These are phyloP conservation scores for Didymella glomerata DNA, from an alignment of 2,329 filamentous ascomycete species.

Conservation along the genomic window DNA sequence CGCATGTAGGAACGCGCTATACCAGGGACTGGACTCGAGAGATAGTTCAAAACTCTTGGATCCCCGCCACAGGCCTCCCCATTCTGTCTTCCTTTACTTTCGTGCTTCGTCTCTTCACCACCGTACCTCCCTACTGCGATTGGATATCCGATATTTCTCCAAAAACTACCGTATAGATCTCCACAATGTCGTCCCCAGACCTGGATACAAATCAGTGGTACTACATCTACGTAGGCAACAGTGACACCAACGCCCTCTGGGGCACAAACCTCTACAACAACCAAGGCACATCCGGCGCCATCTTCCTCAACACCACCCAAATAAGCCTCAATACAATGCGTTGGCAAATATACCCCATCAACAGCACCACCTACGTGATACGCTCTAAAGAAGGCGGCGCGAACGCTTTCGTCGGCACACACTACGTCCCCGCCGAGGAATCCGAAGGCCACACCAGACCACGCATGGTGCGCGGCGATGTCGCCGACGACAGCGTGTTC, in stretches of 20 bases:
- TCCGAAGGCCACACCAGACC: conserved; percentile 25
- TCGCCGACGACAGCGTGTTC: conserved; percentile 31
- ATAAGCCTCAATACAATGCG: background rate
- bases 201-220: conserved; percentile 36
- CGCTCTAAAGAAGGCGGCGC: conserved; percentile 26
- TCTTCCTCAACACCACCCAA: conserved; percentile 23
- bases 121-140: too few relatives aligned
- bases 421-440: conserved; percentile 8
- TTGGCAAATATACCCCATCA: conserved; percentile 35
- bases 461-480: conserved; percentile 28
- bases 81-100: background rate
- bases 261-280: conserved; percentile 5
- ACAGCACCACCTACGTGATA: conserved; percentile 29
- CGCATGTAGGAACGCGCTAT: background rate
- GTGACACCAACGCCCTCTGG: conserved; percentile 7
- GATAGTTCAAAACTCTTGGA: background rate
- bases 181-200: conserved; percentile 10
- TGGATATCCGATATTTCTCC: background rate
- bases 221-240: conserved; percentile 25
- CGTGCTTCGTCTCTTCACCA: background rate
- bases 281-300: conserved; percentile 21
- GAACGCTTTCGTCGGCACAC: conserved; percentile 26
- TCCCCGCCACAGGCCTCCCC: background rate
- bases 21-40: background rate
- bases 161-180: background rate